Evolutionary conservation across 192 early-diverging fungal species (phyloP), one percentile per base, ranked within the genome.

Genomic region (Entomortierella chlamydospora): DNA sequence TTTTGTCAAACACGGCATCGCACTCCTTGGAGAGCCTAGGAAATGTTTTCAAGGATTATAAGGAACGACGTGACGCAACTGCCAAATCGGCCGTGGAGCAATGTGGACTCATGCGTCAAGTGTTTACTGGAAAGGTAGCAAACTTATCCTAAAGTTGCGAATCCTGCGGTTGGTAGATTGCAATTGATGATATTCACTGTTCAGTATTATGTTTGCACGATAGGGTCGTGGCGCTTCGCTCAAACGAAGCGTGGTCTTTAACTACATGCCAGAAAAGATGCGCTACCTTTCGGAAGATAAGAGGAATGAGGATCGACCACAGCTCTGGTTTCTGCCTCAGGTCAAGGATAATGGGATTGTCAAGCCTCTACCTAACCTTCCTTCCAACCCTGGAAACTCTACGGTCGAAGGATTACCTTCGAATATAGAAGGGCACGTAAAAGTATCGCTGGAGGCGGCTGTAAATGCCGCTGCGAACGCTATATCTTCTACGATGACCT

Each of bases 211-310:
- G 1, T 45, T 12, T 20, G 28, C 18, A 52, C n/a, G 10, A 10
- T 61, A 79, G 76, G 76, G 76, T 18, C 67, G 76, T 45, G 61
- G 62, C 1, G 68, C 76, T 1, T 79, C 76, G 8, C 65, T 79
- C 15, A 79, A 66, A 52, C 61, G 76, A 11, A 79, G 61, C 18
- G 57, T 79, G 2, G 63, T 79, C 0, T 79, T 79, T 34, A 79
- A 79, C 25, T 79, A 79, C 49, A 79, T 79, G 76, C 76, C 76
- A 2, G 76, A 79, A 17, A 79, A 70, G 28, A 61, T 70, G 15
- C 67, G 76, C 50, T 50, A 66, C n/a, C 33, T 70, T 29, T 8
- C 66, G 41, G 76, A 79, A 8, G 76, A 79, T 42, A 79, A 79
- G 43, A 47, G 76, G 30, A 56, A 79, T 13, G 76, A 79, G 17